These are phyloP conservation scores for Acacia crassicarpa DNA, from an alignment of 306 rosid genomes.

Conservation along the genomic window DNA sequence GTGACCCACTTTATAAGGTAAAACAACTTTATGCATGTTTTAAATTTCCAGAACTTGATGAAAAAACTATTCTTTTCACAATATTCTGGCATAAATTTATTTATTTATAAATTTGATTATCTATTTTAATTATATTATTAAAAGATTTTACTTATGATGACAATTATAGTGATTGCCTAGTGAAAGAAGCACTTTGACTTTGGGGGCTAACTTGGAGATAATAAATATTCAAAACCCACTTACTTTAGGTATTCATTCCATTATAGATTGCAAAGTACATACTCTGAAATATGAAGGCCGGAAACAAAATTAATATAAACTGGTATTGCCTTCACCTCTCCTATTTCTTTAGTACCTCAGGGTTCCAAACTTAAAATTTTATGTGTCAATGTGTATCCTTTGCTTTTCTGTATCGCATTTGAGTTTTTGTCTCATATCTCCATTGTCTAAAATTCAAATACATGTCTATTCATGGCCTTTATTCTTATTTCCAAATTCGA, in stretches of 20 bases:
- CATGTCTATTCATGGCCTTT: conserved; percentile 4
- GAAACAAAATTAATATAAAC: conserved; percentile 2
- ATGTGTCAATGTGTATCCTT: not conserved
- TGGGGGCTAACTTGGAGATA: not conserved
- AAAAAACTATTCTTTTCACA: conserved; percentile 1
- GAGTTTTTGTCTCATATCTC: not conserved
- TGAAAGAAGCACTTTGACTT: not conserved
- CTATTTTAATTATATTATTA: not conserved
- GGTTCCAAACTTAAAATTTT: not conserved
- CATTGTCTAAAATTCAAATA: not conserved
- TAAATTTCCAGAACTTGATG: conserved; percentile 6
- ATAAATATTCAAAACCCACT: not conserved
- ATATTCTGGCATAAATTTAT: not conserved
- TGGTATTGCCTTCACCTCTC: not conserved
- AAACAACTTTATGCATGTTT: conserved; percentile 15
- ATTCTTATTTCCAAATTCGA: not conserved
- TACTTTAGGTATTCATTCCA: conserved; percentile 6
- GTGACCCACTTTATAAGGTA: conserved; percentile 74
- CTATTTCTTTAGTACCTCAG: not conserved
- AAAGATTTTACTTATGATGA: not conserved
- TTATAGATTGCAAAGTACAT: conserved; percentile 4
- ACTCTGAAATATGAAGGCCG: conserved; percentile 16
- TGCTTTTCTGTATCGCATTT: not conserved
- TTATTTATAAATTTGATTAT: not conserved
- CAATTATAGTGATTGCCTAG: not conserved